Evolutionary conservation across 257 asterid genomes (phyloP).

Genomic region (Lycium ferocissimum): DNA sequence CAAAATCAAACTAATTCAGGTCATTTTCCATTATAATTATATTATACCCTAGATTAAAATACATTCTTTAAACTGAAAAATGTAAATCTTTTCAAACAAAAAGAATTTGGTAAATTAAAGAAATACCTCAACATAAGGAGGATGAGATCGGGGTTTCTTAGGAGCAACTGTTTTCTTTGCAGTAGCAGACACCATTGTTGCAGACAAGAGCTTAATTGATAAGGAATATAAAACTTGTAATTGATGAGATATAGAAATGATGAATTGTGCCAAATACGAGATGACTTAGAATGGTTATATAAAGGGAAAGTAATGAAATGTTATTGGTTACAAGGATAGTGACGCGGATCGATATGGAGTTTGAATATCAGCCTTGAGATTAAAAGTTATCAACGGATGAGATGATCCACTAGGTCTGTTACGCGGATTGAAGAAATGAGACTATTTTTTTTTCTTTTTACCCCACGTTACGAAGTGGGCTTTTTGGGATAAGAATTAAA

Average conservation of each 20-base stretch:
- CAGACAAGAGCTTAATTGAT: neutral
- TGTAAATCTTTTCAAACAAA: too few relatives aligned
- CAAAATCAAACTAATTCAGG: neutral
- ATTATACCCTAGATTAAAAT: too few relatives aligned
- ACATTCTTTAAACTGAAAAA: neutral
- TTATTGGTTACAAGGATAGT: constrained; percentile 42
- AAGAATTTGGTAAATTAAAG: neutral
- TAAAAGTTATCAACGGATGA: constrained; percentile 44
- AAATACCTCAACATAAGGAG: constrained; percentile 66
- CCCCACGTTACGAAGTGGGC: neutral
- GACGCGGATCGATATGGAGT: constrained; percentile 46
- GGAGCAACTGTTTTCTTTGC: constrained; percentile 49
- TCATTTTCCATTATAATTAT: too few relatives aligned
- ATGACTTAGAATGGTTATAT: constrained; percentile 32
- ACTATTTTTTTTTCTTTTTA: neutral
- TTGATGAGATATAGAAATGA: neutral
- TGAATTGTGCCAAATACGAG: constrained; percentile 14
- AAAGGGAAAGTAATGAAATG: constrained; percentile 25
- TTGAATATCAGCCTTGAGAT: constrained; percentile 48
- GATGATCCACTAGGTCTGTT: neutral
- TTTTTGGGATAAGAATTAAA: neutral
- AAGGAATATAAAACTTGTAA: neutral
- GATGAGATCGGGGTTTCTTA: constrained; percentile 56
- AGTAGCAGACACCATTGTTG: constrained; percentile 34
- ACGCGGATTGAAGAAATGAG: constrained; percentile 15